Evolutionary conservation across 2,329 filamentous ascomycete species (phyloP).

Genomic region (Colletotrichum cordylinicola): DNA sequence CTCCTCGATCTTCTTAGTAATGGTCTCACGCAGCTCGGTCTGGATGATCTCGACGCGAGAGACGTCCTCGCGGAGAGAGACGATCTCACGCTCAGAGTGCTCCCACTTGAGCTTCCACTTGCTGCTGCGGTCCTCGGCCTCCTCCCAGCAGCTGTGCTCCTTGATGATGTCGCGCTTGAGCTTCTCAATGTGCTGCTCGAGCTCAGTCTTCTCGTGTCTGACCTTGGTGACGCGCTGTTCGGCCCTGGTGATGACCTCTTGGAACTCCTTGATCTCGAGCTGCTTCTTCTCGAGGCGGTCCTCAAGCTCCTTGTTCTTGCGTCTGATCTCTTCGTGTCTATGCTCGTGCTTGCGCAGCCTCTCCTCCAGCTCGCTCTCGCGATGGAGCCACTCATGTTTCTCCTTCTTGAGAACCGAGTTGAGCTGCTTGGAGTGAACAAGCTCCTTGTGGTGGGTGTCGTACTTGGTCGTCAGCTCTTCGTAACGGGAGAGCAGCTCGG

Average conservation of each 20-base stretch:
- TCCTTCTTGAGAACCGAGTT: not conserved
- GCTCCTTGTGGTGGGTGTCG: not conserved
- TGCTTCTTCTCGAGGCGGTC: slow-evolving; percentile 4
- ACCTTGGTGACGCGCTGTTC: not conserved
- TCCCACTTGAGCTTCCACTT: slow-evolving; percentile 18
- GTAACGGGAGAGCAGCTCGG: not conserved
- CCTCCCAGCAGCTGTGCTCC: slow-evolving; percentile 2
- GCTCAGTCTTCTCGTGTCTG: slow-evolving; percentile 1
- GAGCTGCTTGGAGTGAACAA: not conserved
- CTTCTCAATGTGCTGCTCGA: not conserved
- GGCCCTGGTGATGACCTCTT: not conserved
- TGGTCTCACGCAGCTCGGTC: not conserved
- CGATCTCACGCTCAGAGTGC: slow-evolving; percentile 3
- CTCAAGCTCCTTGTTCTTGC: slow-evolving; percentile 11
- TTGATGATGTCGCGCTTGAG: slow-evolving; percentile 1
- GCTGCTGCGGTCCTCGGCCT: slow-evolving; percentile 2
- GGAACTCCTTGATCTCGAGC: slow-evolving; percentile 7
- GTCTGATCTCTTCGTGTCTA: slow-evolving; percentile 1
- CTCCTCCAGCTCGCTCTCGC: not conserved
- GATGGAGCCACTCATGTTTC: slow-evolving; percentile 3
- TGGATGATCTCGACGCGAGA: not conserved
- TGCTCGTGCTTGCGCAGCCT: slow-evolving; percentile 3
- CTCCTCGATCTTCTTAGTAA: slow-evolving; percentile 8
- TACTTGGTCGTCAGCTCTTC: not conserved
- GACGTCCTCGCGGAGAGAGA: slow-evolving; percentile 5